Evolutionary conservation across 768 basidiomycete species (phyloP).

Genomic region (Cystofilobasidium ferigula): DNA sequence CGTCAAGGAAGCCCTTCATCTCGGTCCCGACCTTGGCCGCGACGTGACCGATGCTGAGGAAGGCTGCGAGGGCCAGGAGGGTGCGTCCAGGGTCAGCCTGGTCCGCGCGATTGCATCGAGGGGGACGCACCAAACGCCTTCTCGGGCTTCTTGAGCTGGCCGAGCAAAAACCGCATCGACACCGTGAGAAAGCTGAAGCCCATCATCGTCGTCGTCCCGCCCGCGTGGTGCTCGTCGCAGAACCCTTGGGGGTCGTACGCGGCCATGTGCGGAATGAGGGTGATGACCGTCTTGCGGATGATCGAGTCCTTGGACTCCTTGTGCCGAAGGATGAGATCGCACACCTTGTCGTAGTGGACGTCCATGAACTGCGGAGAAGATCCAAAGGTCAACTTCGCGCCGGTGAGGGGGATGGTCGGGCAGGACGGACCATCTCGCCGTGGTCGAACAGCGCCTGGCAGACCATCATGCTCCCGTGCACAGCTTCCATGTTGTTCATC

Average conservation of each 20-base stretch:
- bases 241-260: conserved; percentile 90
- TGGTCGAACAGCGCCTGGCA: conserved; percentile 82
- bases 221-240: conserved; percentile 48
- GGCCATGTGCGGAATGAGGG: conserved; percentile 86
- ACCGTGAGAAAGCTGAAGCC: conserved; percentile 59
- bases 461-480: conserved; percentile 84
- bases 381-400: not conserved
- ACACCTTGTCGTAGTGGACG: conserved; percentile 60
- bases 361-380: conserved; percentile 37
- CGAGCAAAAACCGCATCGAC: conserved; percentile 81
- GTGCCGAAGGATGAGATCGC: conserved; percentile 81
- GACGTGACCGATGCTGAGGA: conserved; percentile 91
- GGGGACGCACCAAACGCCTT: conserved; percentile 61
- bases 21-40: conserved; percentile 82
- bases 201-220: not conserved
- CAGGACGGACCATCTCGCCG: conserved; percentile 70
- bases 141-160: conserved; percentile 81
- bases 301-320: conserved; percentile 74
- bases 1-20: conserved; percentile 90
- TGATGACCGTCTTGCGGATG: conserved; percentile 87
- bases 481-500: conserved; percentile 68
- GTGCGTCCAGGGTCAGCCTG: not conserved
- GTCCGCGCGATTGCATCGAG: too few relatives aligned
- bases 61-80: conserved; percentile 50
- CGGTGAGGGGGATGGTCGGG: not conserved